Percentiles rank a stretch among this genome's conserved stretches.
Evolutionary conservation across 2,329 filamentous ascomycete genomes (phyloP).

Genomic region (Lojkania enalia): DNA sequence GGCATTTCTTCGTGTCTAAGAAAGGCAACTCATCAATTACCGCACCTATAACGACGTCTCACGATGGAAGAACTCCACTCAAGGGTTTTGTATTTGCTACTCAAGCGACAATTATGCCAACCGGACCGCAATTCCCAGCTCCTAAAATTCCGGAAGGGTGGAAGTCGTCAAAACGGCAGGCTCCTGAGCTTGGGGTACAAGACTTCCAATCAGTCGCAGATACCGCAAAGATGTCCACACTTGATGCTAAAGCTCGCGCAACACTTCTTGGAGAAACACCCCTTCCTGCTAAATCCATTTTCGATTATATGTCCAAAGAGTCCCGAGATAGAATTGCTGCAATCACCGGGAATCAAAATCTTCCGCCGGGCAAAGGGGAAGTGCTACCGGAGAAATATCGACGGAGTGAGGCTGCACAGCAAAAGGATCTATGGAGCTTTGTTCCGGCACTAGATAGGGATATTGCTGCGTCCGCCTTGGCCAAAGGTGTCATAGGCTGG

Average conservation of each 20-base stretch:
- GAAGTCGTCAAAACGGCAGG: slow-evolving; percentile 58
- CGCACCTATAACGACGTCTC: slow-evolving; percentile 64
- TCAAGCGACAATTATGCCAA: slow-evolving; percentile 47
- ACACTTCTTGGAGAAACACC: slow-evolving; percentile 77
- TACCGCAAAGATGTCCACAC: slow-evolving; percentile 73
- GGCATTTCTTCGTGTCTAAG: slow-evolving; percentile 77
- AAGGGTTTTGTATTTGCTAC: slow-evolving; percentile 76
- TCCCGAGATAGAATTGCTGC: slow-evolving; percentile 76
- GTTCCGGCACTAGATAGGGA: slow-evolving; percentile 49
- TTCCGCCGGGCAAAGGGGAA: slow-evolving; percentile 72
- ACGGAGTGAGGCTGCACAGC: slow-evolving; percentile 44
- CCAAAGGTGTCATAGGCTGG: slow-evolving; percentile 62
- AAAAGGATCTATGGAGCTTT: slow-evolving; percentile 56
- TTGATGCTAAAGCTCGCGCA: slow-evolving; percentile 77
- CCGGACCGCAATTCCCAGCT: slow-evolving; percentile 59
- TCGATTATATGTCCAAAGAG: slow-evolving; percentile 83
- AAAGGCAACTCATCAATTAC: slow-evolving; percentile 53
- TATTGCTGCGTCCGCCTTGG: slow-evolving; percentile 51
- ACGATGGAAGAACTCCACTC: slow-evolving; percentile 79
- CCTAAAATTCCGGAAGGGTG: slow-evolving; percentile 73
- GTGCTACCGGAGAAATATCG: not conserved
- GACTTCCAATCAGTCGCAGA: slow-evolving; percentile 69
- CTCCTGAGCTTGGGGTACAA: slow-evolving; percentile 35
- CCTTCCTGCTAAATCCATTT: slow-evolving; percentile 90
- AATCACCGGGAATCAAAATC: slow-evolving; percentile 72